Evolutionary conservation across 768 basidiomycete species (phyloP).

Genomic region (Lactarius tabidus): DNA sequence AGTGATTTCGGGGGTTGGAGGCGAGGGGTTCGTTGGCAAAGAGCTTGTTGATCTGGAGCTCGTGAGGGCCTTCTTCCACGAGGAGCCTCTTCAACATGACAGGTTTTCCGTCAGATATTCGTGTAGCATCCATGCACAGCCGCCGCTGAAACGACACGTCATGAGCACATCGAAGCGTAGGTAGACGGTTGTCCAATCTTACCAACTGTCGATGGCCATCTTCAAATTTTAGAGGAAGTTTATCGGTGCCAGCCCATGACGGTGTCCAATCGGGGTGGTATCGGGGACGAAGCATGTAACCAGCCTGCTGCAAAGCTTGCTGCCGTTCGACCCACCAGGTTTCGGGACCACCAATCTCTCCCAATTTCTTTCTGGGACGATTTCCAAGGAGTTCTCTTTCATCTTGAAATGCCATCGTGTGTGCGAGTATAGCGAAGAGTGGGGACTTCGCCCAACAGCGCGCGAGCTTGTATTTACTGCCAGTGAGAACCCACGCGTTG

Average conservation of each 20-base stretch:
- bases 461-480: background rate
- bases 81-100: constrained; percentile 19
- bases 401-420: background rate
- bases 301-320: background rate
- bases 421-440: background rate
- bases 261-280: constrained; percentile 7
- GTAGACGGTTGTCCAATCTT: background rate
- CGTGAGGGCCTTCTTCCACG: constrained; percentile 4
- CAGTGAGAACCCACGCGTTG: background rate
- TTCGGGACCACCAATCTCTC: background rate
- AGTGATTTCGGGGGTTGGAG: constrained; percentile 31
- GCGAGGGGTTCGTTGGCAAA: constrained; percentile 23
- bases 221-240: background rate
- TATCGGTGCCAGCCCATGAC: constrained; percentile 11
- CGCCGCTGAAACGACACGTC: background rate
- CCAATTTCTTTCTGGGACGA: background rate
- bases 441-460: background rate
- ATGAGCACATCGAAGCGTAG: background rate
- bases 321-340: constrained; percentile 11
- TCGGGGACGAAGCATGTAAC: constrained; percentile 16
- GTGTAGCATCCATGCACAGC: constrained; percentile 18
- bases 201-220: constrained; percentile 15
- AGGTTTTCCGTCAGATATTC: constrained; percentile 10
- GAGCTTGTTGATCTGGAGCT: constrained; percentile 10
- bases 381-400: background rate